Evolutionary conservation across 2,329 filamentous ascomycete genomes (phyloP), one percentile per base, ranked within the genome.

Genomic region (Pseudogymnoascus sp.): DNA sequence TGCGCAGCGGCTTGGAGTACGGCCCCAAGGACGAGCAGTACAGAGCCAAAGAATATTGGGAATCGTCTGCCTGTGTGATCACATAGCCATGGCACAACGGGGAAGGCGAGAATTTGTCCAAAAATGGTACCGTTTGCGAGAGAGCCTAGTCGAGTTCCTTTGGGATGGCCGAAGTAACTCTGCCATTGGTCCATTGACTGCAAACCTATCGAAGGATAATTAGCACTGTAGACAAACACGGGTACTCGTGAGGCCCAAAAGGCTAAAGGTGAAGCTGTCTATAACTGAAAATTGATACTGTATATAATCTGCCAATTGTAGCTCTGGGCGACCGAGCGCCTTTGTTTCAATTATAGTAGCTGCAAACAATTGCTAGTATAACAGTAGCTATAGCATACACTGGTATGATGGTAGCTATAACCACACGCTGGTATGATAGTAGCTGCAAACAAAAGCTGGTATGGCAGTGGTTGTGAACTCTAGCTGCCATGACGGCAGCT

Each of bases 11-110:
- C 59, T 15, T 64, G 63, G n/a, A 64, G 60, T 21, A 64, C 7
- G 13, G 61, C 60, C 4, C 63, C 63, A n/a, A 64, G 17, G n/a
- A 64, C 23, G 2, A 64, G 31, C 11, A 63, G 26, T 17, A 40
- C n/a, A 29, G 37, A 59, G 13, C 63, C 63, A 7, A 64, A 23
- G 15, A 62, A 61, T 2, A 62, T 64, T 26, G 37, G 60, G 9
- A 33, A 63, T 2, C 61, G 38, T 64, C 63, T 42, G 11, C 63
- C 63, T 35, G 65, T 59, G 4, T 56, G 61, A 7, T 63, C 64
- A 33, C 33, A 26, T 13, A 60, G 59, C 15, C 38, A 63, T 2
- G 42, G 38, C 3, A 61, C 63, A n/a, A 65, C 4, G 17, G 59
- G 46, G 15, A 65, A 53, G 7, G 62, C 29, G n/a, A 60, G 46